Percentiles rank a stretch among this genome's conserved stretches.
These are phyloP conservation scores for Graphiopsis chlorocephala DNA, from an alignment of 2,329 filamentous ascomycete species.

Conservation along the genomic window DNA sequence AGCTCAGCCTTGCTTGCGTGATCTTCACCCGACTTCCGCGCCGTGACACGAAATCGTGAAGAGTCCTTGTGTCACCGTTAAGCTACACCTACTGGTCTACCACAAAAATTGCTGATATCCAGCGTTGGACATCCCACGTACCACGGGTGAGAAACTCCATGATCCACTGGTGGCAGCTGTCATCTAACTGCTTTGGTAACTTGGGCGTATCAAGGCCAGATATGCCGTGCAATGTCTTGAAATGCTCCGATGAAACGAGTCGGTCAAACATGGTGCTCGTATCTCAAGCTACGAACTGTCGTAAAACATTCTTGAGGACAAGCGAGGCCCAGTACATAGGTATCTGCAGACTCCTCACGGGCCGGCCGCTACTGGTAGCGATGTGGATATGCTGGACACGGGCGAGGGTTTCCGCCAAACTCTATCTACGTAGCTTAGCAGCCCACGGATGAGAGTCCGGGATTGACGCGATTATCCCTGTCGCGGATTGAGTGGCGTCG, in stretches of 20 bases:
- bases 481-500: background rate
- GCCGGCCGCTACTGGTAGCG: slow-evolving; percentile 2
- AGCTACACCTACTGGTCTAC: background rate
- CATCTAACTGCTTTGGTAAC: background rate
- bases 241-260: background rate
- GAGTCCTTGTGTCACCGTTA: background rate
- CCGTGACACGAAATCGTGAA: background rate
- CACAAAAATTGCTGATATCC: background rate
- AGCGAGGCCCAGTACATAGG: background rate
- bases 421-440: background rate
- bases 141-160: background rate
- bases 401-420: background rate
- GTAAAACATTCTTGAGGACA: background rate
- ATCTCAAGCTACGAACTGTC: background rate
- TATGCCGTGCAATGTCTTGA: background rate
- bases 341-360: slow-evolving; percentile 10
- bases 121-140: background rate
- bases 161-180: background rate
- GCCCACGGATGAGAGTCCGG: background rate
- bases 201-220: background rate
- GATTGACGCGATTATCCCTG: background rate
- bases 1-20: background rate
- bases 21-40: background rate
- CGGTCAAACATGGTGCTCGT: background rate
- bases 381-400: background rate